Conservation (phyloP, 441 rosid genomes). For the Mallotus japonicus region DNA sequence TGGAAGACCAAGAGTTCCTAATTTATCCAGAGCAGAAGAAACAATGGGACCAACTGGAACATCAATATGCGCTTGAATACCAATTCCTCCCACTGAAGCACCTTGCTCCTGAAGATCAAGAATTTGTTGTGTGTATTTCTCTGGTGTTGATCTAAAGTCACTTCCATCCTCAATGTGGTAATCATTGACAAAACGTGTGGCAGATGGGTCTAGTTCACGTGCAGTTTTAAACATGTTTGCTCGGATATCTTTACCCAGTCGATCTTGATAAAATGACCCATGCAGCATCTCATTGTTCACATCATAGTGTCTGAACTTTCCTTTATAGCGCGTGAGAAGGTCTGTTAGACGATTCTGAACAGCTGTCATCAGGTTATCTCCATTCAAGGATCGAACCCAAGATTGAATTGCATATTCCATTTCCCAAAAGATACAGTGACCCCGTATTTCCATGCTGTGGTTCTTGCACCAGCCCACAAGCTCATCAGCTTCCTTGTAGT, state of each 20-base stretch:
- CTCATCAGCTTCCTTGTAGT: conserved; percentile 82
- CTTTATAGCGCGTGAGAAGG: conserved; percentile 70
- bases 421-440: conserved; percentile 96
- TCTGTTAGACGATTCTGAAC: conserved; percentile 63
- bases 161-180: conserved; percentile 81
- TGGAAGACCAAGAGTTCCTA: conserved; percentile 74
- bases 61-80: conserved; percentile 83
- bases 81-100: conserved; percentile 79
- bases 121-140: conserved; percentile 59
- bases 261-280: conserved; percentile 76
- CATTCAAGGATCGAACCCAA: conserved; percentile 69
- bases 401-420: conserved; percentile 64
- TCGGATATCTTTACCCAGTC: conserved; percentile 57
- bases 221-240: conserved; percentile 72
- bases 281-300: conserved; percentile 95
- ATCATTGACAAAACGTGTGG: conserved; percentile 75
- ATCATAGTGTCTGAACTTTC: conserved; percentile 77
- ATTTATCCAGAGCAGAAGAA: conserved; percentile 65
- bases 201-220: conserved; percentile 64
- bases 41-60: conserved; percentile 75
- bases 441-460: conserved; percentile 60
- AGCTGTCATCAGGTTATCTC: conserved; percentile 47
- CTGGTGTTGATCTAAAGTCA: conserved; percentile 69
- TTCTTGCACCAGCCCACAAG: conserved; percentile 64
- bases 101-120: conserved; percentile 72